Evolutionary conservation across 257 asterid genomes (phyloP).

Genomic region (Eustoma russellianum): DNA sequence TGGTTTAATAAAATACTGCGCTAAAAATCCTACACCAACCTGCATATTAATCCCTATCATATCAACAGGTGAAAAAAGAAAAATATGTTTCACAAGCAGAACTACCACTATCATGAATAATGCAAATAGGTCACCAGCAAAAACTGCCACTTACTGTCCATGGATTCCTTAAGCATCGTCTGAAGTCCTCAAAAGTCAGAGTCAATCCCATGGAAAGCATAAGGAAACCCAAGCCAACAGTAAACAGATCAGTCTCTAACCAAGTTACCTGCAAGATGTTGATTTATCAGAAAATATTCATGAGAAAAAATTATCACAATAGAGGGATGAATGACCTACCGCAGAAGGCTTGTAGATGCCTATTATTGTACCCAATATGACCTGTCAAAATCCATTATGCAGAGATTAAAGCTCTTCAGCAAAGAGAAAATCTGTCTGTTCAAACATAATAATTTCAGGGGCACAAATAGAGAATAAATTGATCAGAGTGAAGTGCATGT

Average conservation of each 20-base stretch:
- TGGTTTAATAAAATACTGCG: constrained; percentile 85
- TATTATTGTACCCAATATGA: constrained; percentile 76
- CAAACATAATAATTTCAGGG: background rate
- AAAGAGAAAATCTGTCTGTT: background rate
- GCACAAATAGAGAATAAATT: constrained; percentile 3
- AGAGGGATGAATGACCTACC: constrained; percentile 29
- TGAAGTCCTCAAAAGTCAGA: constrained; percentile 82
- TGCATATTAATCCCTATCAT: constrained; percentile 20
- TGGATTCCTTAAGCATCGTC: constrained; percentile 88
- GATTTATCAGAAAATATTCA: constrained; percentile 13
- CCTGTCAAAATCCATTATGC: constrained; percentile 38
- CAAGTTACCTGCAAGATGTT: constrained; percentile 69
- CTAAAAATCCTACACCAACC: constrained; percentile 96
- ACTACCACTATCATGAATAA: constrained; percentile 5
- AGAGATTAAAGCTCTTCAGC: background rate
- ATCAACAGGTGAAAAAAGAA: constrained; percentile 11
- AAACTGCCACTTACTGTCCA: constrained; percentile 72
- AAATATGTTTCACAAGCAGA: background rate
- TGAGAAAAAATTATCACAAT: constrained; percentile 11
- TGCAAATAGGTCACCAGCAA: background rate
- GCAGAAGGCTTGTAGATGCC: constrained; percentile 89
- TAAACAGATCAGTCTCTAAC: constrained; percentile 84
- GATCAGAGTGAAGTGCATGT: constrained; percentile 5
- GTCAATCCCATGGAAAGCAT: constrained; percentile 99
- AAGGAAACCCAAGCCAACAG: constrained; percentile 91